phyloP scores from a whole-genome alignment of 2,329 filamentous ascomycete genomes.

The Monascus ruber region DNA sequence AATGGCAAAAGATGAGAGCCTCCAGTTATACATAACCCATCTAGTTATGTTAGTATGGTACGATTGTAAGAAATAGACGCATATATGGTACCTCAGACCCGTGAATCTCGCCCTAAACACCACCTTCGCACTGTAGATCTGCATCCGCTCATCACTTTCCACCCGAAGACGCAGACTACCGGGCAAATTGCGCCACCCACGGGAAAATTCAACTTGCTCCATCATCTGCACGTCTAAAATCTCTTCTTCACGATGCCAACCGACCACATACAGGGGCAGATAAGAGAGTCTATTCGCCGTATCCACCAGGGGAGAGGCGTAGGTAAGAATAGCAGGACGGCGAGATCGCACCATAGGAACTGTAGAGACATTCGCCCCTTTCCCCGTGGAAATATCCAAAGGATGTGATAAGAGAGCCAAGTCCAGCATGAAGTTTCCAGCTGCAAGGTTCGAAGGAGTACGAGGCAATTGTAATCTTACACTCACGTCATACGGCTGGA shows the following conservation, averaged over 20 bases:
- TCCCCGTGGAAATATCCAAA: slow-evolving; percentile 18
- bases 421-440: slow-evolving; percentile 92
- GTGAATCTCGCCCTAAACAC: slow-evolving; percentile 62
- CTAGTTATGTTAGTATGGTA: slow-evolving; percentile 25
- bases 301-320: slow-evolving; percentile 59
- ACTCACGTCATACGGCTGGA: slow-evolving; percentile 75
- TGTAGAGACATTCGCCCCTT: slow-evolving; percentile 18
- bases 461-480: slow-evolving; percentile 66
- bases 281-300: slow-evolving; percentile 49
- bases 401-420: slow-evolving; percentile 53
- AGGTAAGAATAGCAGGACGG: slow-evolving; percentile 68
- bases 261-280: slow-evolving; percentile 59
- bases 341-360: slow-evolving; percentile 51
- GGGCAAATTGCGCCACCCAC: slow-evolving; percentile 43
- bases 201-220: slow-evolving; percentile 57
- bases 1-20: slow-evolving; percentile 54
- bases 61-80: background rate
- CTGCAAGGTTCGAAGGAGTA: slow-evolving; percentile 60
- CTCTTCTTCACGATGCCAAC: slow-evolving; percentile 53
- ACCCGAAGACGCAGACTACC: slow-evolving; percentile 52
- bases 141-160: slow-evolving; percentile 56
- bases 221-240: slow-evolving; percentile 58
- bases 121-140: slow-evolving; percentile 62
- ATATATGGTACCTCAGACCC: slow-evolving; percentile 47
- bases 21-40: slow-evolving; percentile 80